phyloP scores from a whole-genome alignment of 495 filamentous ascomycete species.

The Penicillium samsonianum region DNA sequence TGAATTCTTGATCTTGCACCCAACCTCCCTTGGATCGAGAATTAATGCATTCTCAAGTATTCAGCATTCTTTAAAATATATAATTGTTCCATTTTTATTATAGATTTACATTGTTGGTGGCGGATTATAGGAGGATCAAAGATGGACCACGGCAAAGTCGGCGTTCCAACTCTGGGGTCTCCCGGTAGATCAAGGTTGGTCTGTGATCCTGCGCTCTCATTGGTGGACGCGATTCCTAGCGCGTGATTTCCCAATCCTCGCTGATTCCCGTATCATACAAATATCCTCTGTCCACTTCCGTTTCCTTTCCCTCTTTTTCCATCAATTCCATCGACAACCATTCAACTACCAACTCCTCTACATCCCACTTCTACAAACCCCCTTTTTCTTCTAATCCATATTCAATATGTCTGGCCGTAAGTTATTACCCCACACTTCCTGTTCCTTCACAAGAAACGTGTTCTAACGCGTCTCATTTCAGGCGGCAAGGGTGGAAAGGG shows the following conservation, averaged over 20 bases:
- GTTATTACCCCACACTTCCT: conserved; percentile 33
- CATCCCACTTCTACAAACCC: conserved; percentile 35
- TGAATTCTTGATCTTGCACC: conserved; percentile 42
- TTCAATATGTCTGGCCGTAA: conserved; percentile 72
- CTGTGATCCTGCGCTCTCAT: conserved; percentile 40
- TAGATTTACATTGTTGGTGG: conserved; percentile 31
- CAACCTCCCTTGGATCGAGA: conserved; percentile 21
- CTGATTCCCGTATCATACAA: conserved; percentile 45
- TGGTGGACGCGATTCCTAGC: conserved; percentile 41
- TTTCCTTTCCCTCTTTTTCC: conserved; percentile 26
- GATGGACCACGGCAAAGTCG: conserved; percentile 10
- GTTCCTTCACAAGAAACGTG: conserved; percentile 23
- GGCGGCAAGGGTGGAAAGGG: conserved; percentile 98
- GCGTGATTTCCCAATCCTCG: conserved; percentile 44
- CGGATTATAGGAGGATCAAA: conserved; percentile 33
- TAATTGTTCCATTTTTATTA: conserved; percentile 8
- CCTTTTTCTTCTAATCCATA: conserved; percentile 35
- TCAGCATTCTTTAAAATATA: conserved; percentile 20
- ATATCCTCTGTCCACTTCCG: conserved; percentile 44
- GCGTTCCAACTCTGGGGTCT: conserved; percentile 31
- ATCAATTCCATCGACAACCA: conserved; percentile 48
- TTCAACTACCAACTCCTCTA: conserved; percentile 38
- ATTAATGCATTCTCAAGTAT: conserved; percentile 22
- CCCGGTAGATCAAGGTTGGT: conserved; percentile 36
- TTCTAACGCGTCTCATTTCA: conserved; percentile 51